phyloP scores from a whole-genome alignment of 139 green algal species.

The Chlorella ohadii region DNA sequence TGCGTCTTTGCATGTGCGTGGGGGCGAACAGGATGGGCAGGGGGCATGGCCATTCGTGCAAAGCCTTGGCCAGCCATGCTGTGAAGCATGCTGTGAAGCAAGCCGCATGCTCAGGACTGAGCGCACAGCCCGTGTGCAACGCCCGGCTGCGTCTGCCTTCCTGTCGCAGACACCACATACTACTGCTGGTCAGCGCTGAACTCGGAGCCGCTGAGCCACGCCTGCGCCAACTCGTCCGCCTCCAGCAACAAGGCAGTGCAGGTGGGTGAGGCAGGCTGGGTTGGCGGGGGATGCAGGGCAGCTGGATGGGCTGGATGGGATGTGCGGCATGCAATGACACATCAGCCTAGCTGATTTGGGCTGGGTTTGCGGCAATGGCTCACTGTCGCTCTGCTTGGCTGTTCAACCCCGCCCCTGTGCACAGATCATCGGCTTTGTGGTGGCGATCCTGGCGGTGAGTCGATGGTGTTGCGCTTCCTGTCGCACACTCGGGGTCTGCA shows the following conservation, averaged over 20 bases:
- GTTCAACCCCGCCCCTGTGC: too few relatives aligned
- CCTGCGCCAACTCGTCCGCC: not conserved
- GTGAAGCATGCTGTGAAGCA: not conserved
- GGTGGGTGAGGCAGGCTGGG: too few relatives aligned
- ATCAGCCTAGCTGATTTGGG: too few relatives aligned
- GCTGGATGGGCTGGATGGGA: too few relatives aligned
- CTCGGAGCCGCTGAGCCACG: slow-evolving; percentile 40
- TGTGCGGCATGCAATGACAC: too few relatives aligned
- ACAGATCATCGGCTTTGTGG: slow-evolving; percentile 54
- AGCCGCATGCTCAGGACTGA: not conserved
- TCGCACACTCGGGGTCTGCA: not conserved
- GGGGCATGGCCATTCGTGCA: not conserved
- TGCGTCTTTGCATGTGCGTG: slow-evolving; percentile 63
- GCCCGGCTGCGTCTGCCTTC: not conserved
- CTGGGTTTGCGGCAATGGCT: too few relatives aligned
- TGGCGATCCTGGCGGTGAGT: slow-evolving; percentile 37
- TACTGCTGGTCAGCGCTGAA: slow-evolving; percentile 73
- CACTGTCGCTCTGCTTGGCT: too few relatives aligned
- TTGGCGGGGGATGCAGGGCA: too few relatives aligned
- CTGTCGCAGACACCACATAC: slow-evolving; percentile 50
- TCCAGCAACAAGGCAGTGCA: slow-evolving; percentile 23
- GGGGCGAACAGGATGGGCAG: not conserved
- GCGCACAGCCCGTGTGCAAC: too few relatives aligned
- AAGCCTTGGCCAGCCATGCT: not conserved
- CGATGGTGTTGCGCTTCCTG: not conserved